Conservation (phyloP, 2,329 filamentous ascomycete species). For the Stachybotrys chartarum region DNA sequence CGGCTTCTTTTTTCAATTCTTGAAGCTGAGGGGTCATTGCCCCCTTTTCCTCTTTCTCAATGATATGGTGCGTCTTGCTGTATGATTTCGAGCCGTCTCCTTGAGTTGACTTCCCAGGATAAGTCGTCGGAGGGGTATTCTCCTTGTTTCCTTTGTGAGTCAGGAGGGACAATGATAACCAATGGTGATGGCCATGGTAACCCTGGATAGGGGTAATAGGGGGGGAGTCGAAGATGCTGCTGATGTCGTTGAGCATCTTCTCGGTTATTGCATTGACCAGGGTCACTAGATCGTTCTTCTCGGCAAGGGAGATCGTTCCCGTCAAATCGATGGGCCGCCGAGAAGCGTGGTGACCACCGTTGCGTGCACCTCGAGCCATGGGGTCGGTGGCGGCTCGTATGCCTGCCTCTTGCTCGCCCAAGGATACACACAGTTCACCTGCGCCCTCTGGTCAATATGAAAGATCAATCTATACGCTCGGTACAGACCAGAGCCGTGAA, state of each 20-base stretch:
- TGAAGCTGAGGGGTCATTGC: slow-evolving; percentile 39
- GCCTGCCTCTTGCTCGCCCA: background rate
- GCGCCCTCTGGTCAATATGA: too few relatives aligned
- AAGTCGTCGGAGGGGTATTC: slow-evolving; percentile 3
- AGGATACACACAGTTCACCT: background rate
- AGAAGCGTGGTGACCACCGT: slow-evolving; percentile 21
- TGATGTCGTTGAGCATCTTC: slow-evolving; percentile 45
- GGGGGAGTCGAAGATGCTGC: slow-evolving; percentile 43
- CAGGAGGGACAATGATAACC: slow-evolving; percentile 26
- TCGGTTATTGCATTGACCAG: slow-evolving; percentile 47
- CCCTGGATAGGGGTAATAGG: slow-evolving; percentile 22
- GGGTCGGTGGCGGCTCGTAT: background rate
- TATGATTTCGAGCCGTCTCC: slow-evolving; percentile 11
- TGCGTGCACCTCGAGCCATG: slow-evolving; percentile 34
- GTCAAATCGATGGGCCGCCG: slow-evolving; percentile 45
- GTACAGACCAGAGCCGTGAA: too few relatives aligned
- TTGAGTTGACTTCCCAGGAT: slow-evolving; percentile 2
- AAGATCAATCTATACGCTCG: too few relatives aligned
- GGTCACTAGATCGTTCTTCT: slow-evolving; percentile 44
- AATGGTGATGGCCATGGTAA: slow-evolving; percentile 23
- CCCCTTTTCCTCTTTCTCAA: slow-evolving; percentile 23
- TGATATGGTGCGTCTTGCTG: slow-evolving; percentile 17
- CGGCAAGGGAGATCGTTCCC: slow-evolving; percentile 36
- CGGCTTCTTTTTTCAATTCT: slow-evolving; percentile 61
- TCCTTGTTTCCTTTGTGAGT: slow-evolving; percentile 17